Conservation (phyloP, 768 basidiomycete species). For the Mycena floridula region DNA sequence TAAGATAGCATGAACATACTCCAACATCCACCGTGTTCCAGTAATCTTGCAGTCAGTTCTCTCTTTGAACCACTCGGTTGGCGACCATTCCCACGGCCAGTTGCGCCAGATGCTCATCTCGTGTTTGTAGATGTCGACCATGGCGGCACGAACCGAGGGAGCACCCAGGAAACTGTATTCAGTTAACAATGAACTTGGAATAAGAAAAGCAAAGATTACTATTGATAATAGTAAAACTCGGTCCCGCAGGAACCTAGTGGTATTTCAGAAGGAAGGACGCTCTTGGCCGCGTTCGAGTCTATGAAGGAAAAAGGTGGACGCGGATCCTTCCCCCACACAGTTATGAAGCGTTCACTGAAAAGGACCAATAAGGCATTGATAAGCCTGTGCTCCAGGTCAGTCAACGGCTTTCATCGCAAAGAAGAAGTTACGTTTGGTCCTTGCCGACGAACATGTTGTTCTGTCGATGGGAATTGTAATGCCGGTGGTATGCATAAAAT, state of each 20-base stretch:
- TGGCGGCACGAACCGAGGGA: not conserved
- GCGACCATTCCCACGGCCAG: not conserved
- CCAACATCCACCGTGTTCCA: not conserved
- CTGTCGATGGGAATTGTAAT: constrained; percentile 34
- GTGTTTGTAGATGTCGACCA: not conserved
- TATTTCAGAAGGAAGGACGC: constrained; percentile 10
- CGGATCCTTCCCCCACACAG: constrained; percentile 30
- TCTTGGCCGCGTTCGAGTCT: constrained; percentile 12
- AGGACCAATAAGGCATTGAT: constrained; percentile 43
- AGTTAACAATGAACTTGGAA: too few relatives aligned
- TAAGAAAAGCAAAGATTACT: too few relatives aligned
- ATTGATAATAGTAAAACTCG: constrained; percentile 47
- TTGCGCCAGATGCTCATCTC: not conserved
- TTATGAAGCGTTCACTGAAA: constrained; percentile 37
- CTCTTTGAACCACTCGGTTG: not conserved
- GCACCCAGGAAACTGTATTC: constrained; percentile 34
- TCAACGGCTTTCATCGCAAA: too few relatives aligned
- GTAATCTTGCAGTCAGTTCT: not conserved
- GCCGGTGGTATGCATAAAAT: constrained; percentile 47
- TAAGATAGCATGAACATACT: too few relatives aligned
- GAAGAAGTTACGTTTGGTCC: too few relatives aligned
- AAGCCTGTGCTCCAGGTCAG: too few relatives aligned
- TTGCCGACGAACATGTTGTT: constrained; percentile 43
- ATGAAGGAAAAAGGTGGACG: constrained; percentile 15
- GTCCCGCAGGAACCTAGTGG: constrained; percentile 32